Evolutionary conservation across 495 filamentous ascomycete species (phyloP), one percentile per base, ranked within the genome.

Genomic region (Aspergillus cristatus): DNA sequence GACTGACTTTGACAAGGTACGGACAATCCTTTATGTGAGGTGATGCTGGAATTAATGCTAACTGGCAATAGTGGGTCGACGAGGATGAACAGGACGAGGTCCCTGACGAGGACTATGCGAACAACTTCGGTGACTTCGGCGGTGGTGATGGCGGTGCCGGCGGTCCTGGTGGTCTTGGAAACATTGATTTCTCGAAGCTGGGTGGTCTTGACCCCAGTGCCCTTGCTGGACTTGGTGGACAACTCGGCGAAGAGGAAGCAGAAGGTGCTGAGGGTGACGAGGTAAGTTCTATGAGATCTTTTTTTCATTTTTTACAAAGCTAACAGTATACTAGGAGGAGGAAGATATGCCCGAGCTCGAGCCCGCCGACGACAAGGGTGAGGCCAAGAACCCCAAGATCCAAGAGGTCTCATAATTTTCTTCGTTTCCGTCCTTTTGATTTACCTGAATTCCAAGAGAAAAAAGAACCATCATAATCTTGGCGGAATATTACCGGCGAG

Each of bases 1-100:
- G 85, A 98, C 91, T 49, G 82, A 98, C 63, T 98, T 98, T 53
- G 86, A 96, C 67, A 97, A 97, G 78, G 82, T 85, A 64, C 40
- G 70, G 18, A 12, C 30, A 30, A n/a, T 38, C 10, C 6, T 34
- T 2, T n/a, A 14, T 15, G 13, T n/a, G n/a, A n/a, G n/a, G n/a
- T n/a, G n/a, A n/a, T n/a, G 8, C 32, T 20, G 34, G 24, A 39
- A 28, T 16, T 25, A 12, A 15, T 34, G 38, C 51, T 64, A 40
- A 62, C 47, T 18, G 11, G 18, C 0, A 34, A 1, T 43, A 86
- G 87, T 98, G 93, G 93, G 88, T 98, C 48, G 93, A 97, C 60
- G 91, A 97, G 78, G 91, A 98, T 60, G 91, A 98, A 74, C 91
- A 98, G 68, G 84, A 96, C 52, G 86, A 82, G 52, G 80, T 68